These are phyloP conservation scores for Scutellaria galericulata DNA, from an alignment of 257 asterid genomes.

Conservation along the genomic window DNA sequence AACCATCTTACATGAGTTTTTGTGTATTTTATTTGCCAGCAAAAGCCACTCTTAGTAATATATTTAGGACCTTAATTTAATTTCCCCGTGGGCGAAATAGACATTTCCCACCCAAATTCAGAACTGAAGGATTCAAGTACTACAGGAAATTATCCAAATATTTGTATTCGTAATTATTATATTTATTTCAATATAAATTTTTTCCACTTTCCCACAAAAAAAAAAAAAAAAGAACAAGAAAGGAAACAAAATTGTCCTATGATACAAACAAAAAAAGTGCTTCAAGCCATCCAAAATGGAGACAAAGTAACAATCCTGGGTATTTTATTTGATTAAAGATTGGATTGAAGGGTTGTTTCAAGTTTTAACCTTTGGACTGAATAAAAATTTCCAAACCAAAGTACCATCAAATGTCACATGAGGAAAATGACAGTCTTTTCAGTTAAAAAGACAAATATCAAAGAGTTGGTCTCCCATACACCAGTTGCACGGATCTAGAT, in stretches of 20 bases:
- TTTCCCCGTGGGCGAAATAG: not conserved
- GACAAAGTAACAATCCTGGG: not conserved
- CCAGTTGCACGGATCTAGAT: too few species aligned
- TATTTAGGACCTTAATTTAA: not conserved
- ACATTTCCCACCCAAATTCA: not conserved
- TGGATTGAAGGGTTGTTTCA: too few species aligned
- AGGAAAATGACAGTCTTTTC: conserved; percentile 23
- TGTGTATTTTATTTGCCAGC: not conserved
- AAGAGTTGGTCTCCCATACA: too few species aligned
- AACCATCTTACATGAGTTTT: too few species aligned
- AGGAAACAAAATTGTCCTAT: not conserved
- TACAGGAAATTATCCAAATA: not conserved
- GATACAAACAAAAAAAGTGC: not conserved
- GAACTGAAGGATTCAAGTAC: not conserved
- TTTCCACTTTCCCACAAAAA: not conserved
- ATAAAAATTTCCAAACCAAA: conserved; percentile 20
- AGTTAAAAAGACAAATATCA: conserved; percentile 37
- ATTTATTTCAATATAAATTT: not conserved
- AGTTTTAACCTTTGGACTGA: conserved; percentile 16
- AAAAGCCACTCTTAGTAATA: conserved; percentile 7
- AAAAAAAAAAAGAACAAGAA: too few species aligned
- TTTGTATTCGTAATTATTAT: not conserved
- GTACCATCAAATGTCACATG: not conserved
- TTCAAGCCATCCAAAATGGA: conserved; percentile 13
- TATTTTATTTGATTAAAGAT: too few species aligned